Base-by-base conservation (phyloP, 495 filamentous ascomycete species). In the Parathielavia hyrcaniae region DNA sequence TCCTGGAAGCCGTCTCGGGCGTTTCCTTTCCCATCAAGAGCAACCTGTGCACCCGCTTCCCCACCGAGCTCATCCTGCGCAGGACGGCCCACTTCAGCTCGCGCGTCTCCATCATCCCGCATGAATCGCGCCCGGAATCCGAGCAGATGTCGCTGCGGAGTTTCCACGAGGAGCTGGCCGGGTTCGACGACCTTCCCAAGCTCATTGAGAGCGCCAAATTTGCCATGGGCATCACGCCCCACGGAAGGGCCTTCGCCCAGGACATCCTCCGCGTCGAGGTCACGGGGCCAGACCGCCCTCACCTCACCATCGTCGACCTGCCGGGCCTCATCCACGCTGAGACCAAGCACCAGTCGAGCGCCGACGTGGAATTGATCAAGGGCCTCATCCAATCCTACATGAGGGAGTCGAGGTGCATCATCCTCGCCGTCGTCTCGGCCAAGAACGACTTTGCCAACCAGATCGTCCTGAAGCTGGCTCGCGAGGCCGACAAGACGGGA, bases 261-360 rank as follows among this genome's bases (percentile, higher is more conserved):
- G 86, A 90, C 64, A 73, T 88, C 17, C 79, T 90, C 5, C 80
- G 83, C n/a, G 69, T 90, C 41, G 86, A 89, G 59, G 76, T 90
- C 17, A 79, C 71, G 0, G 86, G 86, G 1, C 85, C 86, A 0
- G 71, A 75, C 11, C 74, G 79, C 30, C 84, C 85, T 1, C 83
- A 87, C 36, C 73, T 90, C 11, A 87, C 82, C 0, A 70, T 89
- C 0, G 84, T 90, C 8, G 86, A 89, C 60, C 76, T 89, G 0
- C 86, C 87, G 0, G 85, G 86, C 0, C 67, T 89, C 3, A 83
- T 85, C 48, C 74, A 76, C n/a, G 68, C 81, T 0, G 72, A 70
- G 2, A 85, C 75, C 17, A 79, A 77, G 49, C 54, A 79, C 57
- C 63, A 82, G 50, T 60, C 65, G 0, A 75, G 69, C n/a, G 61